A percentile compares a stretch with the other conserved stretches of the same genome.
Evolutionary conservation across 371 early-diverging fungal species (phyloP).

Genomic region (Parasitella parasitica): DNA sequence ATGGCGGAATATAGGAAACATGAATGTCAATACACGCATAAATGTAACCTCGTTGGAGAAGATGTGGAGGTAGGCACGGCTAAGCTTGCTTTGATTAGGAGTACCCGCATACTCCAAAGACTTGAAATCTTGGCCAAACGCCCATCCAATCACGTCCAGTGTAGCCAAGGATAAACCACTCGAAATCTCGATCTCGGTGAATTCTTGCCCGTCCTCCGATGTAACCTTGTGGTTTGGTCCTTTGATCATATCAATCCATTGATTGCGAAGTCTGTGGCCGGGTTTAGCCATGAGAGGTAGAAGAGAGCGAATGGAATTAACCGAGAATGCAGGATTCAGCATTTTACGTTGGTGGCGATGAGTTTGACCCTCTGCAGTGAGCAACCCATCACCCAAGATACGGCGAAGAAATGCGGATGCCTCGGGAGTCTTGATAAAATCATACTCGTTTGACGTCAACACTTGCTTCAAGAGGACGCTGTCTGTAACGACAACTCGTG

Average conservation of each 20-base stretch:
- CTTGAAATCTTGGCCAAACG: conserved; percentile 53
- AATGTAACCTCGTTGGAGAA: conserved; percentile 31
- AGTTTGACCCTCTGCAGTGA: conserved; percentile 57
- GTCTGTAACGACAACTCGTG: conserved; percentile 56
- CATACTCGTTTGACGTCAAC: conserved; percentile 49
- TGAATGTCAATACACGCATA: conserved; percentile 30
- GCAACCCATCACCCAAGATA: conserved; percentile 57
- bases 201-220: conserved; percentile 2
- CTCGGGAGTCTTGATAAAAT: conserved; percentile 47
- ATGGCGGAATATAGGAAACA: conserved; percentile 35
- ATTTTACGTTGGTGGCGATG: conserved; percentile 69
- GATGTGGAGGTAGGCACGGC: conserved; percentile 45
- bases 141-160: conserved; percentile 48
- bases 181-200: conserved; percentile 32
- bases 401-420: conserved; percentile 25
- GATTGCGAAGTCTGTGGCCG: conserved; percentile 28
- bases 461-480: conserved; percentile 52
- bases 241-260: conserved; percentile 29
- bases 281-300: conserved; percentile 46
- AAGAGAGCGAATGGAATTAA: conserved; percentile 47
- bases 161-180: conserved; percentile 41
- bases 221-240: not conserved
- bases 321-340: conserved; percentile 66
- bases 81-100: conserved; percentile 35
- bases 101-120: conserved; percentile 17